Evolutionary conservation across 2,329 filamentous ascomycete genomes (phyloP), one percentile per base, ranked within the genome.

Genomic region (Elsinoe australis): DNA sequence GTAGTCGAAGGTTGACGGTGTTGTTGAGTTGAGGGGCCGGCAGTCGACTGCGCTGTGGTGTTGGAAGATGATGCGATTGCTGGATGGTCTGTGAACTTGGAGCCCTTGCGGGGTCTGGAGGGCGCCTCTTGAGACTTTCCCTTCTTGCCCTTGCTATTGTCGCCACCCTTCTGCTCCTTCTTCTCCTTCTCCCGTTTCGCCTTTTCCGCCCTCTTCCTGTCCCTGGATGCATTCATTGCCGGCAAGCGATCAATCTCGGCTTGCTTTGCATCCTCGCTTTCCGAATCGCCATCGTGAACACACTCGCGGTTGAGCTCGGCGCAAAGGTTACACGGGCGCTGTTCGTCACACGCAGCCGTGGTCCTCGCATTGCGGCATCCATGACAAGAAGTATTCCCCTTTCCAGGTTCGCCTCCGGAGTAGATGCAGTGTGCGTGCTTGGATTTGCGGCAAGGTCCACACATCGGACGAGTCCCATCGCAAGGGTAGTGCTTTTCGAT

Each of bases 71-170:
- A n/a, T n/a, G n/a, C n/a, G n/a, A n/a, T n/a, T n/a, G n/a, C n/a
- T n/a, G n/a, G n/a, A n/a, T n/a, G n/a, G n/a, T n/a, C n/a, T n/a
- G n/a, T n/a, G n/a, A n/a, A n/a, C n/a, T n/a, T n/a, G n/a, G n/a
- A n/a, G n/a, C n/a, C n/a, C n/a, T n/a, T n/a, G n/a, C n/a, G n/a
- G n/a, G n/a, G n/a, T n/a, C n/a, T n/a, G n/a, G n/a, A n/a, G n/a
- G n/a, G n/a, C n/a, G n/a, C n/a, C n/a, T n/a, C n/a, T n/a, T n/a
- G n/a, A n/a, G n/a, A n/a, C n/a, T n/a, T n/a, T n/a, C n/a, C n/a
- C n/a, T n/a, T n/a, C n/a, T n/a, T n/a, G n/a, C 26, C 17, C 26
- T 44, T 32, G 7, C 39, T n/a, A 10, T 44, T 44, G 24, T 44
- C 18, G 18, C 35, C 18, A 4, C 7, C 6, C 14, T 10, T 31